phyloP scores from a whole-genome alignment of 805 yeast genomes.

The Pichia kluyveri region DNA sequence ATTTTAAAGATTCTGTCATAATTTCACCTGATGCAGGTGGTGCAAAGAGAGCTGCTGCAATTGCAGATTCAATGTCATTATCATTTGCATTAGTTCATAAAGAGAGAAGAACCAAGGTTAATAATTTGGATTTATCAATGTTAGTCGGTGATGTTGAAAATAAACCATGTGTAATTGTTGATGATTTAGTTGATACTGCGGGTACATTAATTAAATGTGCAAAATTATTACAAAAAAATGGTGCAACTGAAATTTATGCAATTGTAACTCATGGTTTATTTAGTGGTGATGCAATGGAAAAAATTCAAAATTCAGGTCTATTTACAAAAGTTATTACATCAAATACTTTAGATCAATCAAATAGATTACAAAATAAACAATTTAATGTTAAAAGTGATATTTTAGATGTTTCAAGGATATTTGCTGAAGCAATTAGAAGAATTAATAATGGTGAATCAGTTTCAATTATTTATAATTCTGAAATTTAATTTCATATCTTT shows the following conservation, averaged over 20 bases:
- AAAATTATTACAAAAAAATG: constrained; percentile 81
- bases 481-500: constrained; percentile 31
- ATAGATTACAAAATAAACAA: constrained; percentile 39
- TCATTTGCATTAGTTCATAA: constrained; percentile 93
- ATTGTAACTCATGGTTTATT: constrained; percentile 88
- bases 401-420: constrained; percentile 77
- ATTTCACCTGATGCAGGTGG: constrained; percentile 99
- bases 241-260: constrained; percentile 80
- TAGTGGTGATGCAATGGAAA: constrained; percentile 79
- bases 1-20: constrained; percentile 74
- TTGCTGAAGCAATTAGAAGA: constrained; percentile 92
- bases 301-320: constrained; percentile 48
- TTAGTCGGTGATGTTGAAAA: constrained; percentile 90
- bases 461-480: constrained; percentile 86
- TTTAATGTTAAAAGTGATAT: constrained; percentile 37
- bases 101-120: constrained; percentile 49
- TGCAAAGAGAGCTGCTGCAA: constrained; percentile 90
- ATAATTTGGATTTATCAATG: constrained; percentile 56
- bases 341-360: constrained; percentile 81
- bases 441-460: constrained; percentile 97
- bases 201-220: constrained; percentile 91
- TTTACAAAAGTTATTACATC: constrained; percentile 85
- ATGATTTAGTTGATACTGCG: constrained; percentile 91
- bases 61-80: constrained; percentile 85
- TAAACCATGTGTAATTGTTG: constrained; percentile 81